Conservation (phyloP, 2,329 filamentous ascomycete genomes). For the Cladosporium austrohemisphaericum region DNA sequence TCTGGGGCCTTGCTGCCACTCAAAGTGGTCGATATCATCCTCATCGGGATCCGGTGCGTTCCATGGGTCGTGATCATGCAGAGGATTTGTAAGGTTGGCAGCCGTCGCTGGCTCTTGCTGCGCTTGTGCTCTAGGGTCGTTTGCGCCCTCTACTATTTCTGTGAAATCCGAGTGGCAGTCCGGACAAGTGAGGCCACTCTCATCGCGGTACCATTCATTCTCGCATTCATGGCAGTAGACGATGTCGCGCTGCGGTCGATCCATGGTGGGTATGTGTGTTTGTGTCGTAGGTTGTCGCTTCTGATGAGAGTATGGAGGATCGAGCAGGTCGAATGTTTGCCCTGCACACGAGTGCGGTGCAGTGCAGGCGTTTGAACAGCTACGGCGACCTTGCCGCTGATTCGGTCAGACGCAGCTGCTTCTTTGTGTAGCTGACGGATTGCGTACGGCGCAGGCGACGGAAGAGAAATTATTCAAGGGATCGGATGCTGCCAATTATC, state of each 20-base stretch:
- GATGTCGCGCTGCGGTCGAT: conserved; percentile 52
- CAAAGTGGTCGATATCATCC: conserved; percentile 36
- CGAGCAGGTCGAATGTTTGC: neutral
- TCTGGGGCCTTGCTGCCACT: conserved; percentile 31
- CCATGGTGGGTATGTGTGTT: neutral
- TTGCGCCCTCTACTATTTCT: conserved; percentile 60
- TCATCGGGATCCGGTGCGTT: conserved; percentile 48
- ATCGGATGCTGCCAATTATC: neutral
- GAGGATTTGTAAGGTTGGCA: conserved; percentile 28
- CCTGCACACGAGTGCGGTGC: too few species aligned
- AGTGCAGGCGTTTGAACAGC: too few species aligned
- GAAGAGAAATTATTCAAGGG: neutral
- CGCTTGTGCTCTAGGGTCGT: conserved; percentile 13
- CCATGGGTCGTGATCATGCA: conserved; percentile 48
- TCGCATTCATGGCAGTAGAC: conserved; percentile 82
- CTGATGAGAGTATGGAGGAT: too few species aligned
- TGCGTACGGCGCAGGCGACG: neutral
- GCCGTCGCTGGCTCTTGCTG: conserved; percentile 27
- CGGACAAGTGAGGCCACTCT: conserved; percentile 68
- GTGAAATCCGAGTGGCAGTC: conserved; percentile 73
- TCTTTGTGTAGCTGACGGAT: conserved; percentile 6
- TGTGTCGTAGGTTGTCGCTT: neutral
- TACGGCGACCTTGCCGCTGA: too few species aligned
- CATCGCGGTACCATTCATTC: conserved; percentile 74
- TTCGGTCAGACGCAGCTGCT: conserved; percentile 1